These are phyloP conservation scores for Endogone sp. DNA, from an alignment of 192 early-diverging fungal species.

Conservation along the genomic window DNA sequence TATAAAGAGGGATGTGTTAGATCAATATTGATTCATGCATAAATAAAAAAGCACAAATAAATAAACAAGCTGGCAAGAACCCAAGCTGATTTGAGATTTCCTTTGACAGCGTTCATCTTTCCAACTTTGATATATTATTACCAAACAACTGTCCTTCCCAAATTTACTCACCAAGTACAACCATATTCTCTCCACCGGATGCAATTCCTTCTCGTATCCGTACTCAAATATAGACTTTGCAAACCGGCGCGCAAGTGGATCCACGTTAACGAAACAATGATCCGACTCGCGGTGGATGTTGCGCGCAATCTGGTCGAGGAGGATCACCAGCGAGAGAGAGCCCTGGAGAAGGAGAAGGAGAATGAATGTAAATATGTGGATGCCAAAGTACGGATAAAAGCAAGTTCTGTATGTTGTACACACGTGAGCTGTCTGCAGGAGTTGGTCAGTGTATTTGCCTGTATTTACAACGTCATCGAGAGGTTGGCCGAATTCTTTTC, in stretches of 20 bases:
- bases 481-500: slow-evolving; percentile 9
- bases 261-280: slow-evolving; percentile 3
- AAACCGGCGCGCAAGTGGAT: slow-evolving; percentile 4
- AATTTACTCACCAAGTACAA: slow-evolving; percentile 12
- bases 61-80: too few species aligned
- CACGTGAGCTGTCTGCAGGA: slow-evolving; percentile 6
- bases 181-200: slow-evolving; percentile 6
- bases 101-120: too few species aligned
- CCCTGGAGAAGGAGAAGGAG: slow-evolving; percentile 1
- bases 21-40: background rate
- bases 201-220: slow-evolving; percentile 7
- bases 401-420: background rate
- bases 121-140: too few species aligned
- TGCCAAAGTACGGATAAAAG: background rate
- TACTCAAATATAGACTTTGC: slow-evolving; percentile 3
- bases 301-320: slow-evolving; percentile 9
- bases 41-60: too few species aligned
- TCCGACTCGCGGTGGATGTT: slow-evolving; percentile 10
- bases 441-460: slow-evolving; percentile 3
- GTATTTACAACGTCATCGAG: slow-evolving; percentile 9
- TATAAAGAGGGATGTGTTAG: background rate
- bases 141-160: too few species aligned
- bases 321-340: slow-evolving; percentile 3
- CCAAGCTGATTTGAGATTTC: too few species aligned
- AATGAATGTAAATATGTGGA: background rate